Base-by-base conservation (phyloP, 345 rosid genomes). In the Nasturtium officinale region DNA sequence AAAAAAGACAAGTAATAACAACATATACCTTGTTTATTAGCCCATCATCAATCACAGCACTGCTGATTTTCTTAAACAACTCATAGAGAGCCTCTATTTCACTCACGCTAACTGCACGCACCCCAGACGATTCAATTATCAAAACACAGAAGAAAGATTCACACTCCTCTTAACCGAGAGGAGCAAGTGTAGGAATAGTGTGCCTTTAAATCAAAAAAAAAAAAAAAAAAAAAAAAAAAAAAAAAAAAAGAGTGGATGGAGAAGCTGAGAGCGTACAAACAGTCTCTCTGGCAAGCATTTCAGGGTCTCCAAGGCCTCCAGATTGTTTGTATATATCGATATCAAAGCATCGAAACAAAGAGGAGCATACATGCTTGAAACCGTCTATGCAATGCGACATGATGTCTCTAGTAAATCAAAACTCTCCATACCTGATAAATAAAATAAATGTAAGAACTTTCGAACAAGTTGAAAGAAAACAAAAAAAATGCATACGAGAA, bases 1-100 rank as follows among this genome's bases (percentile, higher is more conserved):
- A 74, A 3, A 59, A 26, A 29, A 3, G 58, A 43, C 10, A 61
- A 3, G 45, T 32, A 62, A 13, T 11, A 33, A 45, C 50, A 56
- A 48, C 48, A 71, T 69, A 71, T 69, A 92, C 98, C 98, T 90
- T 93, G 81, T 90, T 89, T 83, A 93, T 93, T 52, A 90, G 80
- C 13, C 97, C 97, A 61, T 93, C 98, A 71, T 93, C 98, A 74
- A 93, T 87, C 30, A 93, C 96, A 9, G 96, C 93, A 62, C 97
- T 90, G 76, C 98, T 93, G 53, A 93, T 89, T 87, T 89, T 93
- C 91, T 93, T 90, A 85, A 93, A 93, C 45, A 93, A 85, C 77
- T 90, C 97, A 69, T 90, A 90, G 55, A 93, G 80, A 67, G 98
- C 96, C 60, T 93, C 98, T 67, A 93, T 88, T 81, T 93, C 97